A percentile compares a stretch with the other conserved stretches of the same genome.
phyloP scores from a whole-genome alignment of 805 yeast genomes.

The Ascoidea rubescens region DNA sequence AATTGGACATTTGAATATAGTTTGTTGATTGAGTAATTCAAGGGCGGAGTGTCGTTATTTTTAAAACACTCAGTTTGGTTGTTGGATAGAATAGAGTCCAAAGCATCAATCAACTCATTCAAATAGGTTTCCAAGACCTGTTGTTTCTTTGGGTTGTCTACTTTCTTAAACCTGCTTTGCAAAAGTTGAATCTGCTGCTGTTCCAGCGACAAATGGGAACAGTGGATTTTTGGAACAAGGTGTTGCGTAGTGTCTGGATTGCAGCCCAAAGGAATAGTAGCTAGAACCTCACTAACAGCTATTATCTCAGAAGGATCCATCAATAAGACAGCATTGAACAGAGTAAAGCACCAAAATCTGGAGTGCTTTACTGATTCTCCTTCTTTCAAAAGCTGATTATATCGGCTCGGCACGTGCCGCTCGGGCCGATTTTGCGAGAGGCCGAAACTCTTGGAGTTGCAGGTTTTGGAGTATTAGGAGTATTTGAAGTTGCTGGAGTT shows the following conservation, averaged over 20 bases:
- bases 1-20: neutral
- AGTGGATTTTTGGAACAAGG: neutral
- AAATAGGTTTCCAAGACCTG: no score
- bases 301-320: no score
- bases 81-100: neutral
- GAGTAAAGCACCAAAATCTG: no score
- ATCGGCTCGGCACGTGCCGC: no score
- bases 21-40: neutral
- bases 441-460: no score
- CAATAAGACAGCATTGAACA: no score
- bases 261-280: neutral
- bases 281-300: no score
- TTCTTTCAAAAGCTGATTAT: no score
- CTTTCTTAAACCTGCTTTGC: neutral
- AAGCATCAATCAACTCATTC: neutral
- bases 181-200: neutral
- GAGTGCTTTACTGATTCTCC: no score
- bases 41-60: neutral
- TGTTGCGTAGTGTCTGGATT: neutral
- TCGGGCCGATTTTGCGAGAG: no score
- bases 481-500: no score
- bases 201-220: neutral
- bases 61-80: neutral
- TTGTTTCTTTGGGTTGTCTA: neutral
- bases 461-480: no score